Evolutionary conservation across 192 early-diverging fungal genomes (phyloP).

Genomic region (Geranomyces variabilis): DNA sequence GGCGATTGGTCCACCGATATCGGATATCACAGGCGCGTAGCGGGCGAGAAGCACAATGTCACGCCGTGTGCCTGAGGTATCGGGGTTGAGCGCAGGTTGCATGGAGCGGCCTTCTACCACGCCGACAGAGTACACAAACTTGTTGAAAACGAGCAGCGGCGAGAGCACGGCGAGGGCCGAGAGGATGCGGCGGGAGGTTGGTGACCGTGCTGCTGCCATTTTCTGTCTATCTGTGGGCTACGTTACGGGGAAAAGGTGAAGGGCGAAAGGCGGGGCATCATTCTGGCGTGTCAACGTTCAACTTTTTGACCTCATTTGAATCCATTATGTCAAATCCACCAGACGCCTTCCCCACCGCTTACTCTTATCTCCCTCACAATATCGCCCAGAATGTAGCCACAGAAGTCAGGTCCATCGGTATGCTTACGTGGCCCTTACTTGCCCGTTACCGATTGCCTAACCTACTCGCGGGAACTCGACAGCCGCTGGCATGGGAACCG

Average conservation of each 20-base stretch:
- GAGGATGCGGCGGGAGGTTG: too few species aligned
- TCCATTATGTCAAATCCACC: too few species aligned
- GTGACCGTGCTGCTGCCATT: too few species aligned
- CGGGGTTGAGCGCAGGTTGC: slow-evolving; percentile 39
- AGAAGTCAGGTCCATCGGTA: slow-evolving; percentile 29
- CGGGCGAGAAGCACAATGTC: slow-evolving; percentile 39
- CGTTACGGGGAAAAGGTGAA: too few species aligned
- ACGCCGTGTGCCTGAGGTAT: slow-evolving; percentile 10
- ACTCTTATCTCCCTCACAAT: slow-evolving; percentile 11
- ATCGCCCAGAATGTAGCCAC: slow-evolving; percentile 22
- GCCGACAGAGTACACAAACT: slow-evolving; percentile 31
- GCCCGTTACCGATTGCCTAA: not conserved
- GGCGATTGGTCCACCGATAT: not conserved
- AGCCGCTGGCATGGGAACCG: slow-evolving; percentile 22
- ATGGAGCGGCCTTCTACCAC: slow-evolving; percentile 28
- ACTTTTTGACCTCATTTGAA: too few species aligned
- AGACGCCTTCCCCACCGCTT: not conserved
- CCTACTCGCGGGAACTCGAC: not conserved
- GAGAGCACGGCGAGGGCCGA: too few species aligned
- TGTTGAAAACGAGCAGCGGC: slow-evolving; percentile 21
- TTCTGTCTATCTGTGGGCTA: too few species aligned
- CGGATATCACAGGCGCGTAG: not conserved
- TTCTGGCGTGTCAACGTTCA: too few species aligned
- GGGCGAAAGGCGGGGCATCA: too few species aligned
- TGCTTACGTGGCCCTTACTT: too few species aligned